phyloP scores from a whole-genome alignment of 345 rosid genomes.

The Viola odorata region DNA sequence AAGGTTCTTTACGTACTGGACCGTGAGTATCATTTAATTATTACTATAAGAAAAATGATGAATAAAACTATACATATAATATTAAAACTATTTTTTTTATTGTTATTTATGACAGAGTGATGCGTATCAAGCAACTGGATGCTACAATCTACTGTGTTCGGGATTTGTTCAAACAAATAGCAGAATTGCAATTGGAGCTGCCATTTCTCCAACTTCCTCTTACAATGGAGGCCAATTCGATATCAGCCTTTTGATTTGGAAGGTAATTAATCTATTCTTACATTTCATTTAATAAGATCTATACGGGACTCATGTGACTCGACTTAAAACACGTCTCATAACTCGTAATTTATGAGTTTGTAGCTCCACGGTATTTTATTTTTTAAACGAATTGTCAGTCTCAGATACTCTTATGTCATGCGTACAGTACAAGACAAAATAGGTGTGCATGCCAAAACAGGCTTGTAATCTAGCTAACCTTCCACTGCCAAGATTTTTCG shows the following conservation, averaged over 20 bases:
- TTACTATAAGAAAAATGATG: constrained; percentile 11
- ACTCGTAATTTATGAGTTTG: too few species aligned
- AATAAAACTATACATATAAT: background rate
- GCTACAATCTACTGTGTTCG: constrained; percentile 91
- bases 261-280: constrained; percentile 47
- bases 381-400: too few species aligned
- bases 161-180: constrained; percentile 92
- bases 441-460: background rate
- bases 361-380: too few species aligned
- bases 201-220: constrained; percentile 89
- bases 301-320: too few species aligned
- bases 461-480: background rate
- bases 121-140: constrained; percentile 92
- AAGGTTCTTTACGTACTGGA: constrained; percentile 98
- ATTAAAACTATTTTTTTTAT: background rate
- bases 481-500: background rate
- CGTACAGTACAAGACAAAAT: background rate
- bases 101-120: constrained; percentile 50
- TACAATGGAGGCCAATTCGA: constrained; percentile 89
- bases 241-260: constrained; percentile 88
- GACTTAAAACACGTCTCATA: too few species aligned
- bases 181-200: constrained; percentile 86
- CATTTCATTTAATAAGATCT: too few species aligned
- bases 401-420: too few species aligned
- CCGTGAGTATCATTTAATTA: constrained; percentile 45